A percentile compares a stretch with the other conserved stretches of the same genome.
Conservation (phyloP, 2,329 filamentous ascomycete genomes). For the Ophiostoma ulmi region DNA sequence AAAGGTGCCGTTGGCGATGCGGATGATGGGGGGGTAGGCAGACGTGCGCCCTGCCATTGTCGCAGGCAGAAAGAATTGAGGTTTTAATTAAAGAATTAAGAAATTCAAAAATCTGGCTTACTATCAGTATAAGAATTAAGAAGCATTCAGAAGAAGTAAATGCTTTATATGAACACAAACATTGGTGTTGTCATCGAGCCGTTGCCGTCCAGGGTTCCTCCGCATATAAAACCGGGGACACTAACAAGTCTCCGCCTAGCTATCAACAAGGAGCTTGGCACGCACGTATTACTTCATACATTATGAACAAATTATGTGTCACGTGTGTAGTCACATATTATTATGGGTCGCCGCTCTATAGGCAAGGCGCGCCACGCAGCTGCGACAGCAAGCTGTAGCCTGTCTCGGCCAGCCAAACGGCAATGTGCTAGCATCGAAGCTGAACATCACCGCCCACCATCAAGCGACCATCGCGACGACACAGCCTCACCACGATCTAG, state of each 20-base stretch:
- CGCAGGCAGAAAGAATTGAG: neutral
- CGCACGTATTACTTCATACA: no score
- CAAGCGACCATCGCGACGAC: neutral
- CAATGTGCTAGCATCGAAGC: conserved; percentile 13
- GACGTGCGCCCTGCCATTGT: conserved; percentile 37
- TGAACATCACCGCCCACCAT: neutral
- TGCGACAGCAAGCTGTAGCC: conserved; percentile 29
- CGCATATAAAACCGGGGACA: conserved; percentile 19
- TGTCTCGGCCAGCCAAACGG: conserved; percentile 16
- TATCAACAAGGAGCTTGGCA: neutral
- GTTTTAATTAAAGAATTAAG: neutral
- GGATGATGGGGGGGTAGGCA: conserved; percentile 55
- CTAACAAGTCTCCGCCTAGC: conserved; percentile 18
- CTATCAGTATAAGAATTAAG: neutral
- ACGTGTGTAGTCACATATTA: neutral
- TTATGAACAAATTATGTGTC: neutral
- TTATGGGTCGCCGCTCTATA: neutral
- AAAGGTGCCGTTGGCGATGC: conserved; percentile 74
- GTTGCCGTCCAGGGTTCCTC: neutral
- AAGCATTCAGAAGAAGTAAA: neutral
- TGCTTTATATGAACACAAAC: neutral
- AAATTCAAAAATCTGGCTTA: neutral
- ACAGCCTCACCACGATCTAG: neutral
- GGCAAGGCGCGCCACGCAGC: conserved; percentile 13
- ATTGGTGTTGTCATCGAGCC: neutral